These are phyloP conservation scores for Fistulinella staudtii DNA, from an alignment of 1,284 basidiomycete species.

Conservation along the genomic window DNA sequence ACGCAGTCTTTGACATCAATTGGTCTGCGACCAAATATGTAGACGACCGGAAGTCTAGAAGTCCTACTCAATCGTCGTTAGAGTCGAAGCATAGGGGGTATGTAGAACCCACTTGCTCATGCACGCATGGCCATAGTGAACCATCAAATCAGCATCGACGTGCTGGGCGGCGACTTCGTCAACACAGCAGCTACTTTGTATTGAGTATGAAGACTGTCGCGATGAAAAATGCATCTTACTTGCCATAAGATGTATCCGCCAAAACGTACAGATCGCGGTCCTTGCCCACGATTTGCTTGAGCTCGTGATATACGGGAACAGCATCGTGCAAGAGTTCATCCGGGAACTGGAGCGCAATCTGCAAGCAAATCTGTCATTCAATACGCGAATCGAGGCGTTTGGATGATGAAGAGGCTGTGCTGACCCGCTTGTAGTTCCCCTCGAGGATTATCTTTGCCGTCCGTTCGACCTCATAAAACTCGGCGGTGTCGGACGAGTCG, in stretches of 20 bases:
- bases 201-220: conserved; percentile 5
- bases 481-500: conserved; percentile 40
- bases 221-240: conserved; percentile 43
- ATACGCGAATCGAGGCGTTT: not conserved
- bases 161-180: conserved; percentile 96
- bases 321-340: conserved; percentile 89
- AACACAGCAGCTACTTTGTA: conserved; percentile 78
- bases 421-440: conserved; percentile 57
- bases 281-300: conserved; percentile 54
- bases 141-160: conserved; percentile 85
- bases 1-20: conserved; percentile 53
- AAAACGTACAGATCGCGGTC: conserved; percentile 79
- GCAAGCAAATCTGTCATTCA: conserved; percentile 8
- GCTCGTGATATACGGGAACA: conserved; percentile 76
- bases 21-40: conserved; percentile 72
- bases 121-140: conserved; percentile 98
- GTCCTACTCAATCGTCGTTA: conserved; percentile 45
- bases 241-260: conserved; percentile 97
- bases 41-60: conserved; percentile 79
- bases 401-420: conserved; percentile 17
- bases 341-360: conserved; percentile 95
- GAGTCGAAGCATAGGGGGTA: not conserved
- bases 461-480: conserved; percentile 61
- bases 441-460: conserved; percentile 50
- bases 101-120: conserved; percentile 68